Conservation (phyloP, 495 filamentous ascomycete genomes). For the Xylona heveae region DNA sequence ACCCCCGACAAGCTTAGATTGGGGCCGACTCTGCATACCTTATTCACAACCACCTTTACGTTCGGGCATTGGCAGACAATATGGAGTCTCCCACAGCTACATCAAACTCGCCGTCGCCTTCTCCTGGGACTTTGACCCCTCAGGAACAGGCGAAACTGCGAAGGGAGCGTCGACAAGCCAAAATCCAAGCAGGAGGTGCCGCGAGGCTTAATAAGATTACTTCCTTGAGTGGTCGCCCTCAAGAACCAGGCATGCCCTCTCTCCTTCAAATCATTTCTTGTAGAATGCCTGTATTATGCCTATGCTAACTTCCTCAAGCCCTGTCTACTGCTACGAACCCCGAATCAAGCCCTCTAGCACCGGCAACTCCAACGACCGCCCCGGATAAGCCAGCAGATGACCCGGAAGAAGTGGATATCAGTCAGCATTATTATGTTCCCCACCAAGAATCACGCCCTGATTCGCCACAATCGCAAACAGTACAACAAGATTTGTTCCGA, state of each 20-base stretch:
- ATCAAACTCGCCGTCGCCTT: not conserved
- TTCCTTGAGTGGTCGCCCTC: slow-evolving; percentile 45
- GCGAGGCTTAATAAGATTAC: slow-evolving; percentile 72
- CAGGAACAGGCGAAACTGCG: slow-evolving; percentile 5
- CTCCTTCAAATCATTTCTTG: too few species aligned
- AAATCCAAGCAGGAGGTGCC: slow-evolving; percentile 45
- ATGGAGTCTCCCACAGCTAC: too few species aligned
- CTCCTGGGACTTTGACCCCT: not conserved
- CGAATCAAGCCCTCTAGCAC: slow-evolving; percentile 7
- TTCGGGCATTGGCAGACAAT: too few species aligned
- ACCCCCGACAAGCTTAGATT: too few species aligned
- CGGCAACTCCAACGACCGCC: not conserved
- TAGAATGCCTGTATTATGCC: too few species aligned
- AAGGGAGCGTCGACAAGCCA: slow-evolving; percentile 10
- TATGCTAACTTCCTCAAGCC: slow-evolving; percentile 2
- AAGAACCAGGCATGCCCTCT: slow-evolving; percentile 17
- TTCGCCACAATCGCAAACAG: slow-evolving; percentile 12
- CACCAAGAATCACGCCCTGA: slow-evolving; percentile 9
- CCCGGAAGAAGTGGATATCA: slow-evolving; percentile 58
- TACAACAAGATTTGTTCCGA: slow-evolving; percentile 14
- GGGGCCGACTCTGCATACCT: too few species aligned
- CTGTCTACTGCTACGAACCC: slow-evolving; percentile 4
- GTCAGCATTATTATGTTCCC: slow-evolving; percentile 31
- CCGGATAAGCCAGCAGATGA: slow-evolving; percentile 22
- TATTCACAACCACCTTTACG: too few species aligned